Base-by-base conservation (phyloP, 805 yeast species). In the Metahyphopichia silvanorum region DNA sequence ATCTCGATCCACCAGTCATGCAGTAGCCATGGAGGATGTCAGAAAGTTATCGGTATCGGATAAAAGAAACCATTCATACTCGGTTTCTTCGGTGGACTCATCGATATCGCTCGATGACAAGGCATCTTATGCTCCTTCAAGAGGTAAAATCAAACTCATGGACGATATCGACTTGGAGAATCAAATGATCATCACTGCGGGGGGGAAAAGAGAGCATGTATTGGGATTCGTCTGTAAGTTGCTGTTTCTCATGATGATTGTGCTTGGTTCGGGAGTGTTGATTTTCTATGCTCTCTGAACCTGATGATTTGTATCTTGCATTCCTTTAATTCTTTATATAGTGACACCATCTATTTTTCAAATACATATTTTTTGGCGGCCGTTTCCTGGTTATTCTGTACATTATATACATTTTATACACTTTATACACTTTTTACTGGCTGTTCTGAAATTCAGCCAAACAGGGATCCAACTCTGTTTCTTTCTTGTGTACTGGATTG, bases 161-260 rank as follows among this genome's bases (percentile, higher is more conserved):
- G 62, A 58, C 33, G 55, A 55, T 14, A 43, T 53, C 2, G 69
- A 63, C 29, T 46, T 63, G 37, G 69, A 63, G 34, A 57, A 60
- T 26, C 69, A 62, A 43, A 35, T 62, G 24, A 60, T 58, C 16
- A 38, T 51, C 10, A 57, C 62, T 16, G 69, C 69, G 4, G 69
- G 69, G 9, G 66, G 68, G 12, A 56, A 46, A 22, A 46, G 55
- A 22, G 64, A 61, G 27, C 43, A 56, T 29, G 63, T 63, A 13
- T 43, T 45, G 25, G 50, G 60, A 21, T 63, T 60, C 35, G 40
- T 62, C 16, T 36, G 54, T 21, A 63, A 63, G 41, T 35, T 62
- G 19, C 8, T 52, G 3, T 43, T 63, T 15, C 50, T 63, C 27
- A 43, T 51, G 37, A 21, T 35, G 3, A 48, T 59, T 13, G 67